A percentile compares a stretch with the other conserved stretches of the same genome.
These are phyloP conservation scores for Pulveroboletus sp. DNA, from an alignment of 768 basidiomycete species.

Conservation along the genomic window DNA sequence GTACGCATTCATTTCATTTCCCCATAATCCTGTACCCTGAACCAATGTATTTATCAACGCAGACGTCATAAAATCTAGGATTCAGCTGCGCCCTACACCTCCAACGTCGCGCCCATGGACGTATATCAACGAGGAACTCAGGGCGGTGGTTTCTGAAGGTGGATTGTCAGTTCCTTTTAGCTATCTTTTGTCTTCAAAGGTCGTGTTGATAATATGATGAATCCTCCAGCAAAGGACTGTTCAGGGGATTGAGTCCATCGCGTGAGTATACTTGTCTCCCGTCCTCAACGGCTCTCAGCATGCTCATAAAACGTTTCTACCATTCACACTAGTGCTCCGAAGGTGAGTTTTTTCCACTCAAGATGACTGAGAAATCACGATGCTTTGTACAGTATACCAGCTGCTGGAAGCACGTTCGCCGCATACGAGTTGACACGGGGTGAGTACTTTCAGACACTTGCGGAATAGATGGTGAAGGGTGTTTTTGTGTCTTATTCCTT, in stretches of 20 bases:
- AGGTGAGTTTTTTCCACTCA: conserved; percentile 37
- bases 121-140: conserved; percentile 76
- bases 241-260: conserved; percentile 74
- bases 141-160: conserved; percentile 61
- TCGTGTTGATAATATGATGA: neutral
- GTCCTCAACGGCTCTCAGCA: neutral
- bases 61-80: conserved; percentile 91
- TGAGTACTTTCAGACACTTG: conserved; percentile 25
- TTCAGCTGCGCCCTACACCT: conserved; percentile 76
- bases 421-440: conserved; percentile 84
- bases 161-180: conserved; percentile 55
- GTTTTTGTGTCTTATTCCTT: neutral
- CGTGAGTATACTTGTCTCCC: conserved; percentile 40
- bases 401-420: conserved; percentile 87
- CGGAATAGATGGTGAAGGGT: neutral
- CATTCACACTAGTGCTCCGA: conserved; percentile 55
- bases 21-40: neutral
- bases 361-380: neutral
- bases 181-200: neutral
- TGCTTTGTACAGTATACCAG: conserved; percentile 64
- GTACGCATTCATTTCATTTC: conserved; percentile 32
- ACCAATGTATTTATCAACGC: neutral
- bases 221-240: conserved; percentile 49
- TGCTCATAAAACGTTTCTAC: neutral
- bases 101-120: conserved; percentile 69